Percentiles rank a stretch among this genome's conserved stretches.
Conservation (phyloP, 495 filamentous ascomycete species). For the Talaromyces ruber region DNA sequence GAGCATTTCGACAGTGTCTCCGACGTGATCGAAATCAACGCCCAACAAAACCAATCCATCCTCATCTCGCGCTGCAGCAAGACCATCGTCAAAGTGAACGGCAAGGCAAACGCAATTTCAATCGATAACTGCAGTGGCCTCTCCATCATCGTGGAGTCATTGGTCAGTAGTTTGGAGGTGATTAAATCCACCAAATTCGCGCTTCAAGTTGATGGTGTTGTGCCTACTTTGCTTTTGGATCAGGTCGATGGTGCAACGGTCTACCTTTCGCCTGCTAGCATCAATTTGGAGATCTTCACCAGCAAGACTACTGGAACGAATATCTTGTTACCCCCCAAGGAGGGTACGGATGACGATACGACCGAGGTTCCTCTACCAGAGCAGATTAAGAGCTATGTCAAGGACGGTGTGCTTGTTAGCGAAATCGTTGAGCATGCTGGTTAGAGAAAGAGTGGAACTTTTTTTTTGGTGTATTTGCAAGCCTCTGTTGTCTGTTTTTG, state of each 20-base stretch:
- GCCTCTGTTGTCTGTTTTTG: neutral
- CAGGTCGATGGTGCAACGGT: slow-evolving; percentile 85
- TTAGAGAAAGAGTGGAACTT: slow-evolving; percentile 18
- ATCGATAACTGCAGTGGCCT: slow-evolving; percentile 82
- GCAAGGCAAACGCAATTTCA: slow-evolving; percentile 92
- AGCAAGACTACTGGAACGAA: slow-evolving; percentile 82
- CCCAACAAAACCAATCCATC: slow-evolving; percentile 76
- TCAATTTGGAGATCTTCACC: slow-evolving; percentile 72
- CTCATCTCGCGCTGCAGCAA: slow-evolving; percentile 87
- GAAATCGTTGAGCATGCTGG: slow-evolving; percentile 90
- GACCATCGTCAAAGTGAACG: slow-evolving; percentile 77
- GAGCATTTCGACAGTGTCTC: slow-evolving; percentile 77
- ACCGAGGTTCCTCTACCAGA: slow-evolving; percentile 79
- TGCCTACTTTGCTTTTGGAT: slow-evolving; percentile 84
- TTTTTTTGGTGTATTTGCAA: neutral
- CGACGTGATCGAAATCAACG: slow-evolving; percentile 65
- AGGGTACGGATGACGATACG: slow-evolving; percentile 60
- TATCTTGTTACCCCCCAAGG: slow-evolving; percentile 62
- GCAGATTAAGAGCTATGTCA: slow-evolving; percentile 77
- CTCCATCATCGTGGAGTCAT: slow-evolving; percentile 77
- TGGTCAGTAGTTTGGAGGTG: slow-evolving; percentile 85
- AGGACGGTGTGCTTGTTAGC: slow-evolving; percentile 64
- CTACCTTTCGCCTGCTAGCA: slow-evolving; percentile 73
- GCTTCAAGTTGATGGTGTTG: slow-evolving; percentile 71
- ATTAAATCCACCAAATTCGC: slow-evolving; percentile 92